A percentile compares a stretch with the other conserved stretches of the same genome.
Conservation (phyloP, 1,139 yeast genomes). For the Nakaseomyces kungkrabaensis region DNA sequence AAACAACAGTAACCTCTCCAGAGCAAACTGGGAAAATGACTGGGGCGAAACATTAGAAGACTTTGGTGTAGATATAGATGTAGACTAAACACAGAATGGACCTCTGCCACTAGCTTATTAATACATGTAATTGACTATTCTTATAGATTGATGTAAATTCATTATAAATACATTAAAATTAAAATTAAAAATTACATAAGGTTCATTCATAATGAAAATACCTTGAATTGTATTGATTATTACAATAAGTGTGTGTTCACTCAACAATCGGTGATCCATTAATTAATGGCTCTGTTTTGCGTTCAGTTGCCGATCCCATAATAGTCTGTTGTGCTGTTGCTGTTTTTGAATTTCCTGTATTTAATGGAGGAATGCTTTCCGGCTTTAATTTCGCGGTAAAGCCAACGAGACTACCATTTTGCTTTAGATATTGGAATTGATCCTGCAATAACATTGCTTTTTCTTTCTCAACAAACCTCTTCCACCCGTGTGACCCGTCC, state of each 20-base stretch:
- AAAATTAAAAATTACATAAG: not conserved
- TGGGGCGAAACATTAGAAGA: conserved; percentile 76
- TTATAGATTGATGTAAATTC: not conserved
- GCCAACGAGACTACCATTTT: conserved; percentile 11
- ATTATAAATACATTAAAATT: not conserved
- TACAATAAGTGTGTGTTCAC: not conserved
- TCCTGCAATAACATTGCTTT: not conserved
- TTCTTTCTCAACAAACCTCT: conserved; percentile 10
- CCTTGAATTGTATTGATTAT: too few relatives aligned
- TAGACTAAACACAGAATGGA: conserved; percentile 32
- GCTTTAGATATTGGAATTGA: conserved; percentile 7
- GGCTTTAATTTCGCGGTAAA: not conserved
- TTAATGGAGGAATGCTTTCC: conserved; percentile 7
- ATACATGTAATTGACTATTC: not conserved
- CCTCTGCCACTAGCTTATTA: not conserved
- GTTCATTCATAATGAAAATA: not conserved
- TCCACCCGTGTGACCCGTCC: conserved; percentile 20
- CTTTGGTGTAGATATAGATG: conserved; percentile 78
- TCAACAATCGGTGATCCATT: not conserved
- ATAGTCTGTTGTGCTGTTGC: not conserved
- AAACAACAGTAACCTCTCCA: conserved; percentile 28
- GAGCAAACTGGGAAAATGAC: conserved; percentile 61
- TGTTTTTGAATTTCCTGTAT: conserved; percentile 10
- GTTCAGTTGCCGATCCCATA: conserved; percentile 9
- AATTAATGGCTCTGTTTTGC: not conserved